Evolutionary conservation across 1,284 basidiomycete species (phyloP).

Genomic region (Rhizoctonia solani): DNA sequence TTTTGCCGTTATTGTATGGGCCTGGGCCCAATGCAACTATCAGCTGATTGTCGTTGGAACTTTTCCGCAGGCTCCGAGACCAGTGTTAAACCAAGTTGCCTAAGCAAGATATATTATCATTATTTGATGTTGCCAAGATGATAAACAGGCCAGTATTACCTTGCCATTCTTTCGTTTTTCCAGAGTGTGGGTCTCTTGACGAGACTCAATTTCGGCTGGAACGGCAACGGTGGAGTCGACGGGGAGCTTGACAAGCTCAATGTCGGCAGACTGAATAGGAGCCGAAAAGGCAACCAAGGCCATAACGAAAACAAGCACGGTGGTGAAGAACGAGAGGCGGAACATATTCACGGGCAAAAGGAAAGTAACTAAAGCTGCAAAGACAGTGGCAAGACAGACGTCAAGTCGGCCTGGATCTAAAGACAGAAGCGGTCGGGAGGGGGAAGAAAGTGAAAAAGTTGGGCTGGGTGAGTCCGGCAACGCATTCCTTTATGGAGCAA

Average conservation of each 20-base stretch:
- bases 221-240: not conserved
- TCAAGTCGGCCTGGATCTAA: slow-evolving; percentile 1
- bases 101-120: not conserved
- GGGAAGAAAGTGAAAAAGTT: not conserved
- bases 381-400: slow-evolving; percentile 13
- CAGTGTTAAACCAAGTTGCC: slow-evolving; percentile 37
- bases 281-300: slow-evolving; percentile 1
- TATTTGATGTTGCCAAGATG: not conserved
- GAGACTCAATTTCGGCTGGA: not conserved
- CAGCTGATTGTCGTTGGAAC: slow-evolving; percentile 35
- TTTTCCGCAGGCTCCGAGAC: slow-evolving; percentile 37
- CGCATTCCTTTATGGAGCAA: not conserved
- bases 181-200: not conserved
- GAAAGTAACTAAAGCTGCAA: slow-evolving; percentile 13
- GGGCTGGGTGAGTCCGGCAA: not conserved
- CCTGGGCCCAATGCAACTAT: slow-evolving; percentile 34
- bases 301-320: slow-evolving; percentile 23
- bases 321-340: slow-evolving; percentile 29
- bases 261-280: not conserved
- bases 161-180: slow-evolving; percentile 17
- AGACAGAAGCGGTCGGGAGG: not conserved
- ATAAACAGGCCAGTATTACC: not conserved
- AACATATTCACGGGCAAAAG: slow-evolving; percentile 1
- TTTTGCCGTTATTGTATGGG: slow-evolving; percentile 13
- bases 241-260: not conserved